These are phyloP conservation scores for Cyclocybe aegerita DNA, from an alignment of 768 basidiomycete species.

Conservation along the genomic window DNA sequence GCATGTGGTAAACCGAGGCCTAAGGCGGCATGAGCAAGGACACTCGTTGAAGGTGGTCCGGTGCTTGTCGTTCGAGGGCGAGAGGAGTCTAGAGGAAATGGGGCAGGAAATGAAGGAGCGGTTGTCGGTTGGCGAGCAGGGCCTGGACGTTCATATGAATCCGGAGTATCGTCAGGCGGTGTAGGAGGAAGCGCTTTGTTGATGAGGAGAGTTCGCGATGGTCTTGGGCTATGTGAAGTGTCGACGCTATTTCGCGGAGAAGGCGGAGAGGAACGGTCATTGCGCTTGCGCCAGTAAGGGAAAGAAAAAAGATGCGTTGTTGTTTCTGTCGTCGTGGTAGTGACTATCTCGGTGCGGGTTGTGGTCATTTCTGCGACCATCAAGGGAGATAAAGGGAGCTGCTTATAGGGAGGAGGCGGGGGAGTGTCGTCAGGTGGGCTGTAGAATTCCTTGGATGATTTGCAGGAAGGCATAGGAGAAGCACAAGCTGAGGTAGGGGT, in stretches of 20 bases:
- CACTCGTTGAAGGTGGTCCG: constrained; percentile 30
- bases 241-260: constrained; percentile 5
- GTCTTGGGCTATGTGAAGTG: constrained; percentile 4
- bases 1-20: constrained; percentile 59
- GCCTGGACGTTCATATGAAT: background rate
- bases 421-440: constrained; percentile 2
- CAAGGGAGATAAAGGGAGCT: constrained; percentile 25
- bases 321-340: constrained; percentile 46
- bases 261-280: constrained; percentile 18
- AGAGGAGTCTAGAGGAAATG: constrained; percentile 1
- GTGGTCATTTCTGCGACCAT: constrained; percentile 46
- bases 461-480: constrained; percentile 1
- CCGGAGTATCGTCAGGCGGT: constrained; percentile 28
- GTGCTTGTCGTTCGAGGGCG: constrained; percentile 7
- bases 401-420: constrained; percentile 16
- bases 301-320: constrained; percentile 67
- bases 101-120: background rate
- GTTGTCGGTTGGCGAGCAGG: too few species aligned
- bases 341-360: constrained; percentile 45
- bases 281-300: constrained; percentile 62
- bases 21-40: constrained; percentile 55
- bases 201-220: constrained; percentile 22
- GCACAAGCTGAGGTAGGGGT: too few species aligned
- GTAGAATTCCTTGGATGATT: constrained; percentile 1
- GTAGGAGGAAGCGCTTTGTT: constrained; percentile 56